These are phyloP conservation scores for Biscogniauxia sp. DNA, from an alignment of 2,329 filamentous ascomycete species.

Conservation along the genomic window DNA sequence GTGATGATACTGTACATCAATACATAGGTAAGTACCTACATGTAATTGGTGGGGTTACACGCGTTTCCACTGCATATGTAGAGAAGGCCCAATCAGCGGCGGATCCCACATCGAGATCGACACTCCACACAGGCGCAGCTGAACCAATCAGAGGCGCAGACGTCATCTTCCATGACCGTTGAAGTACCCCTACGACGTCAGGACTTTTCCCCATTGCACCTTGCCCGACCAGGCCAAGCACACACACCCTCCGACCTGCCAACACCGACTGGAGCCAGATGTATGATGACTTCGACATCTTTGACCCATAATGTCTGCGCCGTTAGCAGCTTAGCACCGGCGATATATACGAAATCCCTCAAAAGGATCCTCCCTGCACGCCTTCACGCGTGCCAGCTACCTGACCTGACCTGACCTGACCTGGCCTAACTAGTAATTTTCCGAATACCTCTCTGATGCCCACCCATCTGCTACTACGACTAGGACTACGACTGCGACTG, in stretches of 20 bases:
- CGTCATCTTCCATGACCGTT: constrained; percentile 9
- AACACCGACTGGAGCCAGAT: constrained; percentile 14
- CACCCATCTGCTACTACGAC: background rate
- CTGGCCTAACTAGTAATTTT: background rate
- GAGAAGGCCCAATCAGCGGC: constrained; percentile 5
- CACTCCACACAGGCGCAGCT: constrained; percentile 6
- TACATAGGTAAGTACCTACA: background rate
- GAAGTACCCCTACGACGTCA: constrained; percentile 27
- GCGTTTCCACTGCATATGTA: no score
- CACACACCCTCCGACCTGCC: constrained; percentile 6
- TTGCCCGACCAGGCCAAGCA: constrained; percentile 5
- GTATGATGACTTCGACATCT: constrained; percentile 32
- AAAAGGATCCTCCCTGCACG: constrained; percentile 8
- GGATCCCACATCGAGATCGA: constrained; percentile 23
- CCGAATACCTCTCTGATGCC: background rate
- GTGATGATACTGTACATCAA: no score
- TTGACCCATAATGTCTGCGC: background rate
- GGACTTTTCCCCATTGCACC: constrained; percentile 17
- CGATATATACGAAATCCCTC: background rate
- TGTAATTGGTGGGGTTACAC: no score
- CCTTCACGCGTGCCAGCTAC: constrained; percentile 20
- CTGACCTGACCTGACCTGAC: no score
- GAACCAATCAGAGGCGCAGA: constrained; percentile 13
- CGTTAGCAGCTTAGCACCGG: background rate
- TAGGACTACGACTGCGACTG: background rate